Evolutionary conservation across 495 filamentous ascomycete genomes (phyloP).

Genomic region (Lasiosphaeria hispida): DNA sequence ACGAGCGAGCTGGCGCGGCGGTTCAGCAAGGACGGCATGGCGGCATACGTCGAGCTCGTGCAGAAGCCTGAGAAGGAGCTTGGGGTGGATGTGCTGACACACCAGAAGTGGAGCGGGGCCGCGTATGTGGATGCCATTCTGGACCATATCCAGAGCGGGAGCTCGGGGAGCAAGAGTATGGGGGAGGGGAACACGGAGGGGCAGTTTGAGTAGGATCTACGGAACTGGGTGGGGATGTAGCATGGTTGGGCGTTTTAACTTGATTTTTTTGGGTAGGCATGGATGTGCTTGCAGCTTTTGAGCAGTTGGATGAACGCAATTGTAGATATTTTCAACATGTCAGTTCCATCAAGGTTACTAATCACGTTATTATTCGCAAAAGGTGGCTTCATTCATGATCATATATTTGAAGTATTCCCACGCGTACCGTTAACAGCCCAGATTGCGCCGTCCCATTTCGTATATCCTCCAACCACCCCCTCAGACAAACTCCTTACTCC

Average conservation of each 20-base stretch:
- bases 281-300: not conserved
- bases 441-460: not conserved
- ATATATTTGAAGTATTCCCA: no score
- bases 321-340: not conserved
- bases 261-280: not conserved
- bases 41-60: conserved; percentile 88
- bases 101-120: conserved; percentile 98
- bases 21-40: conserved; percentile 91
- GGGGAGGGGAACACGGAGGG: conserved; percentile 77
- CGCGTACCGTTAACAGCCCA: no score
- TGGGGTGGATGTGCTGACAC: conserved; percentile 90
- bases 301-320: not conserved
- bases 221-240: not conserved
- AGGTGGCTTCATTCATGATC: no score
- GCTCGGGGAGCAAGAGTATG: conserved; percentile 77
- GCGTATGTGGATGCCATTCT: conserved; percentile 90
- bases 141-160: conserved; percentile 88
- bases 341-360: not conserved
- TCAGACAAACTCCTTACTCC: conserved; percentile 8
- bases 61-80: conserved; percentile 88
- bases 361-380: no score
- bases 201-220: conserved; percentile 43
- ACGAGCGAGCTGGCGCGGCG: conserved; percentile 76
- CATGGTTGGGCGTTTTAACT: not conserved
- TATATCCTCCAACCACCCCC: not conserved